Conservation (phyloP, 441 rosid species). For the Populus trichocarpa region DNA sequence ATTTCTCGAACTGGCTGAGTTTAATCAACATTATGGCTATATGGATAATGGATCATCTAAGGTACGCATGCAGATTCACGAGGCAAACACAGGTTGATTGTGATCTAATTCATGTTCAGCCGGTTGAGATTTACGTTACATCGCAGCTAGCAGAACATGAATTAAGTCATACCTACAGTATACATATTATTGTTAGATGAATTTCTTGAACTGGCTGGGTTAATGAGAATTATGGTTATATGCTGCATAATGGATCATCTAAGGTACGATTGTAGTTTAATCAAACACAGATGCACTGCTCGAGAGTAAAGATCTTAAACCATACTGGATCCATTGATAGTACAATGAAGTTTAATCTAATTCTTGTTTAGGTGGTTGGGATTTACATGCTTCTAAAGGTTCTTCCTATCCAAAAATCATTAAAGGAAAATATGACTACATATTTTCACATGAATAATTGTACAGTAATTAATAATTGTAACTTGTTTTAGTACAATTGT, state of each 20-base stretch:
- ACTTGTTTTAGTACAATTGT: neutral
- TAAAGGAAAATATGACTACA: neutral
- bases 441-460: neutral
- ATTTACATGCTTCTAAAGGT: neutral
- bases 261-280: neutral
- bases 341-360: neutral
- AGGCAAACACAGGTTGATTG: neutral
- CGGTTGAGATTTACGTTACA: neutral
- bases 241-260: neutral
- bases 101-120: neutral
- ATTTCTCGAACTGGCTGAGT: constrained; percentile 55
- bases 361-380: neutral
- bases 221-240: neutral
- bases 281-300: neutral
- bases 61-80: constrained; percentile 33
- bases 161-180: neutral
- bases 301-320: neutral
- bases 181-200: neutral
- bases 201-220: neutral
- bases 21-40: constrained; percentile 52
- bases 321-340: neutral
- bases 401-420: neutral
- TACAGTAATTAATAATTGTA: neutral
- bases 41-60: constrained; percentile 72
- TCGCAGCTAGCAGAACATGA: neutral